Evolutionary conservation across 2,329 filamentous ascomycete species (phyloP).

Genomic region (Tolypocladium tundrense): DNA sequence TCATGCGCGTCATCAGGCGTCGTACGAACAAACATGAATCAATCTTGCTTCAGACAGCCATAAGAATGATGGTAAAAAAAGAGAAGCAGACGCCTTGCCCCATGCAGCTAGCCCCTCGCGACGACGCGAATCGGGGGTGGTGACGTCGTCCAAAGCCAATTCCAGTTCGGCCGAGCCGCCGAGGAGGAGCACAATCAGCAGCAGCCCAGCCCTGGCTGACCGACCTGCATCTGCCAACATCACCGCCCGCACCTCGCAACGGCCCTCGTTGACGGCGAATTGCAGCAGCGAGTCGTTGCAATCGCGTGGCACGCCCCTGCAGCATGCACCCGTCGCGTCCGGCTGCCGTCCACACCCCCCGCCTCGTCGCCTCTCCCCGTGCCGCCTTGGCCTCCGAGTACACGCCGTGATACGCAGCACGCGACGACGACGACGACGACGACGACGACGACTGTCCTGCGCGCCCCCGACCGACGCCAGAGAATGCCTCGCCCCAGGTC

Average conservation of each 20-base stretch:
- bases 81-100: not conserved
- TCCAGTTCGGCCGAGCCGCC: not conserved
- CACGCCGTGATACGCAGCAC: not conserved
- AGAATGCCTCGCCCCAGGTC: conserved; percentile 11
- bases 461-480: not conserved
- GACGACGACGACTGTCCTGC: not conserved
- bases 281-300: not conserved
- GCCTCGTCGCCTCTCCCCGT: not conserved
- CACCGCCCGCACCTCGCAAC: not conserved
- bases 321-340: not conserved
- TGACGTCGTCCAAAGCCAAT: not conserved
- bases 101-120: not conserved
- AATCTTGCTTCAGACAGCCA: not conserved
- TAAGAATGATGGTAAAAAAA: not conserved
- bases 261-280: not conserved
- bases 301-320: not conserved
- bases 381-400: not conserved
- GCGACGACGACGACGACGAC: not conserved
- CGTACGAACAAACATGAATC: not conserved
- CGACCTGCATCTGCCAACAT: not conserved
- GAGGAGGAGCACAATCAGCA: not conserved
- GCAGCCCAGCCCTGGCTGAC: not conserved
- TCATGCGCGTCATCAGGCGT: no score
- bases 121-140: not conserved
- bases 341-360: not conserved